Evolutionary conservation across 2,329 filamentous ascomycete species (phyloP).

Genomic region (Colletotrichum filicis): DNA sequence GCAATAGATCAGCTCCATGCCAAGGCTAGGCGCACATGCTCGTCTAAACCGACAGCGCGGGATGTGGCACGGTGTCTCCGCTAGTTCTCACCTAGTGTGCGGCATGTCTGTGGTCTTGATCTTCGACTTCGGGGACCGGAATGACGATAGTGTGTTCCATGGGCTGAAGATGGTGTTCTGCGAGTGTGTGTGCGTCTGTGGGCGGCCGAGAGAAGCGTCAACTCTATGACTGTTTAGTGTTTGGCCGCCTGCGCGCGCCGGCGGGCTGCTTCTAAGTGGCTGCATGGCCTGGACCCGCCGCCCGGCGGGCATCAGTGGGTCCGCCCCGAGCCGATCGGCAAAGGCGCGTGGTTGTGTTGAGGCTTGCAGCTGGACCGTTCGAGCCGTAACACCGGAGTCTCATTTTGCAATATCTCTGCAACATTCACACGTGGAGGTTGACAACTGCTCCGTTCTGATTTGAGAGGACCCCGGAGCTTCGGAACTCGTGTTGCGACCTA

Average conservation of each 20-base stretch:
- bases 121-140: neutral
- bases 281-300: slow-evolving; percentile 17
- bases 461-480: neutral
- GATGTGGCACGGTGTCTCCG: slow-evolving; percentile 21
- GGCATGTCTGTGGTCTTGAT: neutral
- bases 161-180: neutral
- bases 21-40: neutral
- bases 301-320: slow-evolving; percentile 25
- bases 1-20: neutral
- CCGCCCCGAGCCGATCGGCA: slow-evolving; percentile 22
- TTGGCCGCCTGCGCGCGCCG: slow-evolving; percentile 21
- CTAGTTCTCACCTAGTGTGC: neutral
- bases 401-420: neutral
- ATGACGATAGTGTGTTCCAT: neutral
- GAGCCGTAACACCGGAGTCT: neutral
- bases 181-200: neutral
- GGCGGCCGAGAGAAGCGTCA: neutral
- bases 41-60: slow-evolving; percentile 6
- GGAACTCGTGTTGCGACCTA: neutral
- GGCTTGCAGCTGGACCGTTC: neutral
- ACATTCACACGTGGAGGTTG: neutral
- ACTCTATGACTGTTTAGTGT: neutral
- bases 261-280: slow-evolving; percentile 18
- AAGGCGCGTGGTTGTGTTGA: neutral
- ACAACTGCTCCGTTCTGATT: neutral